Evolutionary conservation across 1,284 basidiomycete species (phyloP).

Genomic region (Veloporphyrellus conicus): DNA sequence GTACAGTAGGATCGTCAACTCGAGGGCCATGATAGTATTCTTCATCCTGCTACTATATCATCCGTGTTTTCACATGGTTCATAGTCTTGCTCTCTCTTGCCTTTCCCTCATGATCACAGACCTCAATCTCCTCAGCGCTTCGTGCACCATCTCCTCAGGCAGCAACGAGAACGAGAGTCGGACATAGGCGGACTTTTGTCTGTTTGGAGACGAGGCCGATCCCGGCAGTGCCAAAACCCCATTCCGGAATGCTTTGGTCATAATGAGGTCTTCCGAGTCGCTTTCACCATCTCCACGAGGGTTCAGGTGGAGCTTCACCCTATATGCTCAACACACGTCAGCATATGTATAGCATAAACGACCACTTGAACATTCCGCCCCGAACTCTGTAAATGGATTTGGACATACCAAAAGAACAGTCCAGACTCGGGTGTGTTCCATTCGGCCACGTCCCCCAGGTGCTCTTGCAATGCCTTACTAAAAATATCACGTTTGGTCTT

Average conservation of each 20-base stretch:
- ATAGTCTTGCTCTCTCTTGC: too few species aligned
- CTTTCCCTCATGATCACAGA: constrained; percentile 58
- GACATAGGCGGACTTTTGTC: constrained; percentile 65
- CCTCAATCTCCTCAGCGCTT: constrained; percentile 68
- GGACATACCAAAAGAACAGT: constrained; percentile 84
- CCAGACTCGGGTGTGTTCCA: constrained; percentile 87
- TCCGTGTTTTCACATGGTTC: too few species aligned
- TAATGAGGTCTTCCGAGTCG: constrained; percentile 77
- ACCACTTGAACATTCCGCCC: too few species aligned
- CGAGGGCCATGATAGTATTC: too few species aligned
- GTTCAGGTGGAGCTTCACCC: constrained; percentile 62
- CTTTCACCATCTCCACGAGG: constrained; percentile 45
- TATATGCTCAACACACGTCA: constrained; percentile 28
- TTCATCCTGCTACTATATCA: too few species aligned
- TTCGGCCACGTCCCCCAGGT: constrained; percentile 73
- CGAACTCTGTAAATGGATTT: too few species aligned
- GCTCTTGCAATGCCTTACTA: constrained; percentile 67
- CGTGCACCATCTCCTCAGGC: constrained; percentile 66
- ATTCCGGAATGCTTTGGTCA: constrained; percentile 70
- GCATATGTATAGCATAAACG: too few species aligned
- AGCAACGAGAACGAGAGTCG: constrained; percentile 78
- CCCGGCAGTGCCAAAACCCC: constrained; percentile 90
- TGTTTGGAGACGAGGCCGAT: constrained; percentile 70
- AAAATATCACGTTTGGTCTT: constrained; percentile 75
- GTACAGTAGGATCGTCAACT: too few species aligned